phyloP scores from a whole-genome alignment of 306 rosid species.

The Chamaecrista fasciculata region DNA sequence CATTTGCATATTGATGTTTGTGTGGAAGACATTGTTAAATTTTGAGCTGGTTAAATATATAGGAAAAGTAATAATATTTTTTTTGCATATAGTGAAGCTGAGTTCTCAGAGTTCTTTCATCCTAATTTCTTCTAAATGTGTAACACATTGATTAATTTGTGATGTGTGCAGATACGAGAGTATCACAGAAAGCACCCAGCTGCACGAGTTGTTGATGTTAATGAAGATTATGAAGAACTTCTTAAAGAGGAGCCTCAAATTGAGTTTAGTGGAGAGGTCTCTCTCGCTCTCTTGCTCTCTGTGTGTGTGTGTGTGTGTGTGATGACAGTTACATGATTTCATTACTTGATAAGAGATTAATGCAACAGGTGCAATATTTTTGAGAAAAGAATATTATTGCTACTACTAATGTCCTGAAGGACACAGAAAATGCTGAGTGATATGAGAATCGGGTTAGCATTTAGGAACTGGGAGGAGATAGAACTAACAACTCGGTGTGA shows the following conservation, averaged over 20 bases:
- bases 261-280: constrained; percentile 97
- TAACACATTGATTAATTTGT: constrained; percentile 18
- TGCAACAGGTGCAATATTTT: neutral
- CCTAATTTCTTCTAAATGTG: neutral
- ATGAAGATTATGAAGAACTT: constrained; percentile 64
- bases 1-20: neutral
- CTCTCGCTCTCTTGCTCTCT: constrained; percentile 17
- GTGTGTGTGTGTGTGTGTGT: no score
- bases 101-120: neutral
- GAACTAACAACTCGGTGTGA: neutral
- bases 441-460: constrained; percentile 3
- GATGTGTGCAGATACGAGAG: constrained; percentile 76
- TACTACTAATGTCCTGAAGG: neutral
- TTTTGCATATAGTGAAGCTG: neutral
- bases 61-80: neutral
- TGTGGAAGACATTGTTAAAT: neutral
- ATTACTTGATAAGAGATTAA: neutral
- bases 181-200: constrained; percentile 92
- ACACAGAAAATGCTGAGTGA: neutral
- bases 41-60: neutral
- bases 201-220: constrained; percentile 83
- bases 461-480: neutral
- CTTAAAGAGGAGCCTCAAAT: constrained; percentile 88
- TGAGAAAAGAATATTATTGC: neutral
- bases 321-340: neutral